Evolutionary conservation across 2,329 filamentous ascomycete species (phyloP).

Genomic region (Aspergillus ruber): DNA sequence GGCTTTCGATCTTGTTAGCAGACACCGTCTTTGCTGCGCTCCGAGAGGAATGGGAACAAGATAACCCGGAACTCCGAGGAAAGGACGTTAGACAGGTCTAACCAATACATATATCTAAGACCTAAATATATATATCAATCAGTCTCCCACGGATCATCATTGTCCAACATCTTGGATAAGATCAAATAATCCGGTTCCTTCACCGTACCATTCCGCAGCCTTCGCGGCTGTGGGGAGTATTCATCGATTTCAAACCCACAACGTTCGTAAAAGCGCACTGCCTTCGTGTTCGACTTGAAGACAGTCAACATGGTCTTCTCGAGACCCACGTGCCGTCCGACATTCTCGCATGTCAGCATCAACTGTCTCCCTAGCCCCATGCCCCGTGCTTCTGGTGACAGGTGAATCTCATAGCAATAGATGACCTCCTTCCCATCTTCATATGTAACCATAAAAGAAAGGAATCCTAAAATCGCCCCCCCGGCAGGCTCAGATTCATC

Average conservation of each 20-base stretch:
- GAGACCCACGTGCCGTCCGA: conserved; percentile 43
- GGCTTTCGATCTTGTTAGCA: conserved; percentile 76
- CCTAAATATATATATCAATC: not conserved
- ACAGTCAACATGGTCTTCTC: conserved; percentile 57
- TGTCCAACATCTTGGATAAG: conserved; percentile 42
- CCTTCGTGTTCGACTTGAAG: conserved; percentile 47
- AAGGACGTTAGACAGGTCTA: conserved; percentile 83
- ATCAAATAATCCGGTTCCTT: conserved; percentile 49
- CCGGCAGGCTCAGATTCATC: not conserved
- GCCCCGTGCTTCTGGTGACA: conserved; percentile 39
- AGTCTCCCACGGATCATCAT: not conserved
- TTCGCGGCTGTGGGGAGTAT: conserved; percentile 45
- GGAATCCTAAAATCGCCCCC: conserved; percentile 33
- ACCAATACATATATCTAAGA: conserved; percentile 6
- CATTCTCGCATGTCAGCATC: conserved; percentile 43
- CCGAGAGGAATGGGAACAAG: conserved; percentile 88
- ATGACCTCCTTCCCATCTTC: conserved; percentile 51
- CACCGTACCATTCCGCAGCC: conserved; percentile 44
- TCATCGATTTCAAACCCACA: conserved; percentile 49
- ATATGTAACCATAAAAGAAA: conserved; percentile 53
- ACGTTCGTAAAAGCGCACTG: conserved; percentile 44
- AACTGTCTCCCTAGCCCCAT: conserved; percentile 48
- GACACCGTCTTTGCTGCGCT: conserved; percentile 84
- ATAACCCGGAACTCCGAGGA: conserved; percentile 81
- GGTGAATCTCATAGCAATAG: conserved; percentile 61